phyloP scores from a whole-genome alignment of 73 alveolate species.

The Durusdinium trenchii region DNA sequence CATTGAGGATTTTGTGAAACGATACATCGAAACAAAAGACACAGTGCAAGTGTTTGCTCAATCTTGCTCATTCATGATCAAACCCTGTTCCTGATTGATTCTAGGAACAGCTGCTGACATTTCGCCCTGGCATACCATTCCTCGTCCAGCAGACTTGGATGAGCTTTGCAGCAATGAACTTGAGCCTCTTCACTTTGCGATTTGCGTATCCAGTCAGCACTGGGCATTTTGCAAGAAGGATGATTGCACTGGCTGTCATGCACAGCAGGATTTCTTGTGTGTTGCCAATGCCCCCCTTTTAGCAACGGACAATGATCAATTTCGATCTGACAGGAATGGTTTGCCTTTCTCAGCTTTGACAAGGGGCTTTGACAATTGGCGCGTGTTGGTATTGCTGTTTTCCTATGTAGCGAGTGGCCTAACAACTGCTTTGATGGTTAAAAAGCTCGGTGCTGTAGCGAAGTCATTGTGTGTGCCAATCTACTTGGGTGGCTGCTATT shows the following conservation, averaged over 20 bases:
- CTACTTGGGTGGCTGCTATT: conserved; percentile 94
- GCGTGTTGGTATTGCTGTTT: conserved; percentile 68
- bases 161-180: conserved; percentile 87
- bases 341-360: conserved; percentile 55
- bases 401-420: conserved; percentile 89
- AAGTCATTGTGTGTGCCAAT: conserved; percentile 85
- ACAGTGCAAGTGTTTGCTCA: neutral
- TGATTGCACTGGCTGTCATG: neutral
- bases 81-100: neutral
- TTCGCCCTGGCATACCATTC: conserved; percentile 75
- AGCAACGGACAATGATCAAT: neutral
- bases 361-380: conserved; percentile 80
- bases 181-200: conserved; percentile 68
- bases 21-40: neutral
- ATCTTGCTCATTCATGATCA: neutral
- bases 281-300: neutral
- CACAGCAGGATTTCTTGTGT: neutral
- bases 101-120: conserved; percentile 86
- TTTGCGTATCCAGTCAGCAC: neutral
- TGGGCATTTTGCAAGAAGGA: neutral
- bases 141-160: conserved; percentile 93
- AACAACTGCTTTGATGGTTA: conserved; percentile 91
- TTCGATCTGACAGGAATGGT: conserved; percentile 3
- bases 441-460: conserved; percentile 85
- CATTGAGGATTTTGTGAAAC: no score